Evolutionary conservation across 805 yeast species (phyloP).

Genomic region (Kuraishia cidri): DNA sequence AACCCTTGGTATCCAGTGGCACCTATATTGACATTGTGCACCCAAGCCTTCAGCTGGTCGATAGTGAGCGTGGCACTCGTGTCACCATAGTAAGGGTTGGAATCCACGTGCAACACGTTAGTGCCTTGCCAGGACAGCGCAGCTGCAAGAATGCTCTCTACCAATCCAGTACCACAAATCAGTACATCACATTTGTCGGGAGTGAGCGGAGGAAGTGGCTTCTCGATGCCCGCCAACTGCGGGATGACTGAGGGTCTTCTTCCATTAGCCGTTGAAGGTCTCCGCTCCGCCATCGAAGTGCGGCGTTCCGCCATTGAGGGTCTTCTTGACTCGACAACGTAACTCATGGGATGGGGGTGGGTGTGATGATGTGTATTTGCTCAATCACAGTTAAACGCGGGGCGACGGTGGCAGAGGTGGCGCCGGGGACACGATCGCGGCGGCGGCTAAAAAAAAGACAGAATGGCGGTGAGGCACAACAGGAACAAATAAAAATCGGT

Average conservation of each 20-base stretch:
- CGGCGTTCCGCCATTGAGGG: constrained; percentile 64
- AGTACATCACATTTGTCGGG: constrained; percentile 81
- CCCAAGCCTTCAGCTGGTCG: constrained; percentile 83
- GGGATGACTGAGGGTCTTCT: constrained; percentile 43
- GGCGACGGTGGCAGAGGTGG: too few relatives aligned
- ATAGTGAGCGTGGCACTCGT: constrained; percentile 77
- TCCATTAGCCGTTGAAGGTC: constrained; percentile 15
- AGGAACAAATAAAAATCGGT: too few relatives aligned
- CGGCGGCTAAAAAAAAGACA: too few relatives aligned
- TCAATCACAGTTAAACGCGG: too few relatives aligned
- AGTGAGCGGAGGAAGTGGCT: constrained; percentile 51
- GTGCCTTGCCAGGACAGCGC: constrained; percentile 98
- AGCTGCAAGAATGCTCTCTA: constrained; percentile 84
- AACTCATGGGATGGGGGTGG: constrained; percentile 7
- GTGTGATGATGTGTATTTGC: too few relatives aligned
- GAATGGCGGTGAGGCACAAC: too few relatives aligned
- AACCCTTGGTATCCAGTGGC: constrained; percentile 22
- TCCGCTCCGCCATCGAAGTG: constrained; percentile 36
- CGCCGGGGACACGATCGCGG: too few relatives aligned
- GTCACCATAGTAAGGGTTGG: constrained; percentile 84
- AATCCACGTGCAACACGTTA: constrained; percentile 84
- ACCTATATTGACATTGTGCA: constrained; percentile 50
- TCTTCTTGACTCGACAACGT: constrained; percentile 18
- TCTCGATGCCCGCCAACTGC: constrained; percentile 68
- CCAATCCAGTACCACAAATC: constrained; percentile 87